Conservation (phyloP, 2,329 filamentous ascomycete species). For the Colletotrichum aenigma region DNA sequence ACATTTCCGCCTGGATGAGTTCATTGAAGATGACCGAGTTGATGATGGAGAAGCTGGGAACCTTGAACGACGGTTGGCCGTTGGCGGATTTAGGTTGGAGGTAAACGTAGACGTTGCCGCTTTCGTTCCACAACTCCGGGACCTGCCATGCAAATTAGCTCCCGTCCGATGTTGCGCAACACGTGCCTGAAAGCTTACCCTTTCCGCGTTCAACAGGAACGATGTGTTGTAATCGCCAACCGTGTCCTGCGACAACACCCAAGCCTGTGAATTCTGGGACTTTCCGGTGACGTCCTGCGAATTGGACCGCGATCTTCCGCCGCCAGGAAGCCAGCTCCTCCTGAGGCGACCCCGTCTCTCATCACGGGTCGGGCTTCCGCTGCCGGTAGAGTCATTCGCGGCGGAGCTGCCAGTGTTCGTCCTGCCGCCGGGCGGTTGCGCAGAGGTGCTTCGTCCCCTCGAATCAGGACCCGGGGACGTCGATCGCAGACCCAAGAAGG, state of each 20-base stretch:
- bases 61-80: constrained; percentile 63
- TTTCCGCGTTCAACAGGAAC: constrained; percentile 58
- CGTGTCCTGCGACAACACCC: constrained; percentile 59
- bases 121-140: constrained; percentile 69
- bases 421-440: constrained; percentile 40
- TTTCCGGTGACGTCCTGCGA: constrained; percentile 40
- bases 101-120: constrained; percentile 61
- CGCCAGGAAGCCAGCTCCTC: constrained; percentile 59
- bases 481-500: constrained; percentile 27
- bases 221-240: constrained; percentile 61
- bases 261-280: constrained; percentile 41
- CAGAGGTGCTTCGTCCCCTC: constrained; percentile 53
- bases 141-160: constrained; percentile 45
- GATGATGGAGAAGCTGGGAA: constrained; percentile 57
- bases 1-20: constrained; percentile 52
- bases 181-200: constrained; percentile 42
- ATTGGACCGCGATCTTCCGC: constrained; percentile 52
- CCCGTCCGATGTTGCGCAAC: constrained; percentile 15
- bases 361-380: constrained; percentile 45
- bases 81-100: constrained; percentile 56
- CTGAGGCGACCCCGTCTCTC: constrained; percentile 48
- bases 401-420: constrained; percentile 26
- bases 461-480: constrained; percentile 39
- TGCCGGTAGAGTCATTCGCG: constrained; percentile 36
- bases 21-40: constrained; percentile 60